These are phyloP conservation scores for Fonsecaea nubica DNA, from an alignment of 2,329 filamentous ascomycete genomes.

Conservation along the genomic window DNA sequence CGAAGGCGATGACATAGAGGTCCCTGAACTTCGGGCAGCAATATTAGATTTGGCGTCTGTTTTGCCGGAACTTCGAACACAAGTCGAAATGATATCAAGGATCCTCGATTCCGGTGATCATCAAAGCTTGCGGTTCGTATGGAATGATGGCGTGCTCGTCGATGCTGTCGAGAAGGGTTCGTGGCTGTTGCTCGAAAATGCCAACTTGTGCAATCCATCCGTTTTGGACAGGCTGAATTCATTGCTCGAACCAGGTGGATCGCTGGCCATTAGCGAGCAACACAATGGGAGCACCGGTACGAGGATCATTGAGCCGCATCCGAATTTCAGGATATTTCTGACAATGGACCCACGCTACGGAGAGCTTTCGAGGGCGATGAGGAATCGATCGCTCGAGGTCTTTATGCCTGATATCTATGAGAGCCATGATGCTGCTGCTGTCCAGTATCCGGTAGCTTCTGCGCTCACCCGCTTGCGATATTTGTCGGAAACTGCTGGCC, in stretches of 20 bases:
- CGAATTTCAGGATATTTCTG: conserved; percentile 88
- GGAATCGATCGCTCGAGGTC: conserved; percentile 91
- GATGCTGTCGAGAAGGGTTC: conserved; percentile 83
- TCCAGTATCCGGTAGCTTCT: conserved; percentile 34
- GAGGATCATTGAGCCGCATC: conserved; percentile 78
- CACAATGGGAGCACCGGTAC: conserved; percentile 77
- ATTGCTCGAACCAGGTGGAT: conserved; percentile 86
- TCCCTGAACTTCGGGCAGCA: conserved; percentile 6
- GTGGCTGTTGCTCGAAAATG: conserved; percentile 96
- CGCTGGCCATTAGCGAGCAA: conserved; percentile 91
- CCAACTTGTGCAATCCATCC: conserved; percentile 93
- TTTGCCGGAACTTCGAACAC: conserved; percentile 16
- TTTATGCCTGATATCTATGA: conserved; percentile 65
- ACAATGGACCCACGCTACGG: conserved; percentile 92
- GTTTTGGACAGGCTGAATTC: conserved; percentile 95
- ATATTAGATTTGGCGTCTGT: not conserved
- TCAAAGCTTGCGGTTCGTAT: conserved; percentile 69
- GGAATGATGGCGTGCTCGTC: conserved; percentile 92
- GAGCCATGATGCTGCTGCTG: conserved; percentile 19
- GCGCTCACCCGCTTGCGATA: conserved; percentile 31
- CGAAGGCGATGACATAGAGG: conserved; percentile 8
- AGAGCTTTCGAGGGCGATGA: conserved; percentile 93
- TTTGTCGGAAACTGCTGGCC: conserved; percentile 10
- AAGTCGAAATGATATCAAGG: conserved; percentile 8
- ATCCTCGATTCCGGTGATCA: conserved; percentile 4